Evolutionary conservation across 768 basidiomycete genomes (phyloP).

Genomic region (Paxillus ammoniavirescens): DNA sequence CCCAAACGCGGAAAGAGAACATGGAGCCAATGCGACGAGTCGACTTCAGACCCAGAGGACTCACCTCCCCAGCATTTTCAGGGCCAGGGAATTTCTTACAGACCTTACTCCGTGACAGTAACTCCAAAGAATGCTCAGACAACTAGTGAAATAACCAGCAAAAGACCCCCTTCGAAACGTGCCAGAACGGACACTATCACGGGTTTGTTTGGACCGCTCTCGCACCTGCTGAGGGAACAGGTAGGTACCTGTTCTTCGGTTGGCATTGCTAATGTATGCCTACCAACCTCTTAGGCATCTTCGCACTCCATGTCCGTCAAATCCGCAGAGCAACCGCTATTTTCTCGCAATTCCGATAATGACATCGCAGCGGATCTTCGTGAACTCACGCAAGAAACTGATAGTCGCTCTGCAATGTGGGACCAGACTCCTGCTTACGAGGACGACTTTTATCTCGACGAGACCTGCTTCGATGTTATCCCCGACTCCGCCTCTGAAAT

Average conservation of each 20-base stretch:
- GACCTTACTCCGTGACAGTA: background rate
- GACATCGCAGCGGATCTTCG: constrained; percentile 5
- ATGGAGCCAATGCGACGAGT: background rate
- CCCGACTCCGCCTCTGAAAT: constrained; percentile 15
- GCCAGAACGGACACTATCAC: background rate
- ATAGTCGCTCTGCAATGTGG: background rate
- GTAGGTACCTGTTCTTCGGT: background rate
- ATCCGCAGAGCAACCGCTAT: constrained; percentile 12
- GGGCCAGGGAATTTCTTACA: background rate
- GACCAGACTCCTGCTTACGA: constrained; percentile 12
- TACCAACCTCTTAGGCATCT: constrained; percentile 1
- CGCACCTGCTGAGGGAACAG: background rate
- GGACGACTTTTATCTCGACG: constrained; percentile 34
- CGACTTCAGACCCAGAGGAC: background rate
- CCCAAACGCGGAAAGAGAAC: background rate
- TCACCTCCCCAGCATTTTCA: background rate
- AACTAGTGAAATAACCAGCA: background rate
- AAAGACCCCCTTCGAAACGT: constrained; percentile 20
- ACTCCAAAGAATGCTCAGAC: background rate
- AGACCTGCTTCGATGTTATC: constrained; percentile 29
- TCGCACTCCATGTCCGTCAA: background rate
- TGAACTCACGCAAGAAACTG: background rate
- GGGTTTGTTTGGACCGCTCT: background rate
- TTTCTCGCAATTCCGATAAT: constrained; percentile 14
- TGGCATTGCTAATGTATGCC: constrained; percentile 7